Evolutionary conservation across 2,329 filamentous ascomycete genomes (phyloP), one percentile per base, ranked within the genome.

Genomic region (Thelonectria rubi): DNA sequence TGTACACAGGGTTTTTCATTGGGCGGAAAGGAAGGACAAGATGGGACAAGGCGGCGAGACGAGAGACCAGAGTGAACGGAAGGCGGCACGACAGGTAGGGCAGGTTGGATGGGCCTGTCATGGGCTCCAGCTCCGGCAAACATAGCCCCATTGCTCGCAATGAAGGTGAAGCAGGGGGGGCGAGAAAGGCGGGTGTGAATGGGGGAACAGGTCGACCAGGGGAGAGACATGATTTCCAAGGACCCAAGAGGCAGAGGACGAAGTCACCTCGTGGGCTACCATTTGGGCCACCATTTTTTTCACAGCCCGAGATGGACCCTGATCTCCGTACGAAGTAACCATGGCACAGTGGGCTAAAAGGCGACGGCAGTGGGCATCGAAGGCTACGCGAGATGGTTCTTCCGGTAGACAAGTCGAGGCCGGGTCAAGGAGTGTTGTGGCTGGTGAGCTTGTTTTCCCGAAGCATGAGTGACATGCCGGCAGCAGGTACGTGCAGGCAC

Each of bases 131-230:
- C 26, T 46, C 42, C 42, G 14, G 20, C 7, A 24, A 46, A 14
- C 15, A 46, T 42, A 40, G 45, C 45, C 39, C 50, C 37, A 42
- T 53, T 53, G 37, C 37, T n/a, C 17, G 24, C 32, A 43, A 56
- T 48, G 18, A 26, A 52, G 32, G 42, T 49, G 24, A 42, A 8
- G 24, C 30, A 48, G 42, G 50, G 26, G 26, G 26, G 26, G 26
- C 26, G 26, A 30, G 26, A 30, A 30, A 30, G 7, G 7, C 26
- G 26, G 26, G 26, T 9, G 26, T 30, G 26, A 5, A 30, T 30
- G 26, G 26, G 26, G 26, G 26, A 30, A 9, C 24, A 30, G 10
- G 26, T 5, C 26, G 26, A 30, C 26, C 26, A 8, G 26, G 26
- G 26, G 26, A 30, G 26, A 30, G 26, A 30, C 26, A 30, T 30